Evolutionary conservation across 2,329 filamentous ascomycete species (phyloP), one percentile per base, ranked within the genome.

Genomic region (Arachnopeziza araneosa): DNA sequence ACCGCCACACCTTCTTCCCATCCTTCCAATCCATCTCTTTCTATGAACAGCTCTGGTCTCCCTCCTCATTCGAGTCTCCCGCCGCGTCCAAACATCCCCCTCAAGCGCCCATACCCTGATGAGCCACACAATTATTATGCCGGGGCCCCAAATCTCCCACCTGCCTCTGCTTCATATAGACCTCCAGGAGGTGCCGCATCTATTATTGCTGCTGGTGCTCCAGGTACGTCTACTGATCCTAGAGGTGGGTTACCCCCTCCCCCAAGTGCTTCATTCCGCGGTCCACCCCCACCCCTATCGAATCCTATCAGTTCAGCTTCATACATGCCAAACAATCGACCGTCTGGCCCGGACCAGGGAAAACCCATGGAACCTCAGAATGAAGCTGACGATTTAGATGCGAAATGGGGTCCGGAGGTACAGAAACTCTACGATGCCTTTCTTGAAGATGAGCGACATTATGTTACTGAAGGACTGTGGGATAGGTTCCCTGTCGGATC

Each of bases 391-490:
- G 67, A 69, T 62, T 60, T 67, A 60, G 70, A 73, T 58, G 65
- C 62, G 19, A 67, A 67, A 51, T 73, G 72, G 77, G 66, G 67
- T 49, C 68, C 77, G 23, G 81, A 87, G 60, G 80, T 83, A 58
- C 85, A 90, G 70, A 82, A 83, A 67, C 79, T 81, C 54, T 93
- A 90, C 76, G 88, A 92, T 60, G 79, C 82, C 14, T 93, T 93
- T 70, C 76, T 91, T 59, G 79, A 82, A 50, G 85, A 91, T 66
- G 90, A 93, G 74, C 82, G 87, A 63, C 83, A 82, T 65, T 91
- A 91, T 72, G 89, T 91, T 67, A 84, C 85, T 0, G 89, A 93
- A 69, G 89, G 87, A 30, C 85, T 89, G 68, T 93, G 90, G 90
- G 89, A 93, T 68, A 83, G 86, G 63, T 93, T 93, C 69, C 90